Base-by-base conservation (phyloP, 1,284 basidiomycete species). In the Exobasidium cylindrosporum region DNA sequence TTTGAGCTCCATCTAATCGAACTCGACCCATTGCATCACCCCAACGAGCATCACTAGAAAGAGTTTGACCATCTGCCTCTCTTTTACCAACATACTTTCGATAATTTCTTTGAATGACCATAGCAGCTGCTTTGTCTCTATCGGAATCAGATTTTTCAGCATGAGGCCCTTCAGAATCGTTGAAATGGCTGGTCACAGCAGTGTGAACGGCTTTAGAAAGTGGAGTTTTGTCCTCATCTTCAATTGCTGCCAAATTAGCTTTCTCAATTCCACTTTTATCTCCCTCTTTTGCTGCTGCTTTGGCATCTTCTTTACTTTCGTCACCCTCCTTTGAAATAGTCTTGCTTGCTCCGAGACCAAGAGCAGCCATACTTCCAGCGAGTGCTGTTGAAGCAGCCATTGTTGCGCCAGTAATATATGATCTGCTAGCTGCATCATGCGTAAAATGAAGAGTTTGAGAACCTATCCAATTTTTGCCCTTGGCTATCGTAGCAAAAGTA, bases 401-500 rank as follows among this genome's bases (percentile, higher is more conserved):
- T 23, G 47, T 50, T 50, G 23, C 47, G 21, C 47, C 47, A 24
- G 23, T 50, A 26, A 50, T 7, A 50, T 24, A 50, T 21, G 47
- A 50, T 7, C 24, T 7, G 23, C 10, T 26, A 31, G 47, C 23
- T 26, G 47, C 47, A 50, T 50, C 24, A 14, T 31, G 24, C 30
- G n/a, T 23, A 26, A 30, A 55, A 5, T 23, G 14, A 21, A 55
- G n/a, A 23, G 53, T 55, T 44, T 55, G 53, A 5, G 53, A 26
- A 14, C 21, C 53, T 17, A 26, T 55, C 53, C 53, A 55, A 4
- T 54, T 66, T 45, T 68, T 49, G 1, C 80, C 79, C 40, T 73
- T 71, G 24, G 66, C 62, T 35, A 81, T 66, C 32, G 60, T 55
- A 59, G 76, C 66, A 58, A 77, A 80, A 11, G 66, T 65, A n/a